phyloP scores from a whole-genome alignment of 2,329 filamentous ascomycete genomes.

The Amauroascus niger region DNA sequence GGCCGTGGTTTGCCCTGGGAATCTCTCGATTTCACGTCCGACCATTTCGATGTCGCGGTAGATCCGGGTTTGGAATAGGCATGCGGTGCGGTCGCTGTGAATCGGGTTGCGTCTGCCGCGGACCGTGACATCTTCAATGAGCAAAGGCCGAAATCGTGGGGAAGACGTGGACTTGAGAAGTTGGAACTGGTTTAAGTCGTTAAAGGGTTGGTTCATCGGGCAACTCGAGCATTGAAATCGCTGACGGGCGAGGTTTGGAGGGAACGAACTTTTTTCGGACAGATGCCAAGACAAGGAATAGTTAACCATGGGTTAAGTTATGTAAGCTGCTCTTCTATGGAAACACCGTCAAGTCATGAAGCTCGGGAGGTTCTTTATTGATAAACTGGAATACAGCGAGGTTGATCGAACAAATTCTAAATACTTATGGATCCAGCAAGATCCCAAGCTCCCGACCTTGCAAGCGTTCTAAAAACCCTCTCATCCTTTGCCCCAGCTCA shows the following conservation, averaged over 20 bases:
- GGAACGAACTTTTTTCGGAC: slow-evolving; percentile 10
- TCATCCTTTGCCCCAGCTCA: slow-evolving; percentile 27
- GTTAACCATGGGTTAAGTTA: too few relatives aligned
- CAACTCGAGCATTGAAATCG: neutral
- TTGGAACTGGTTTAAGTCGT: neutral
- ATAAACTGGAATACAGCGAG: too few relatives aligned
- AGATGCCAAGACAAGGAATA: slow-evolving; percentile 6
- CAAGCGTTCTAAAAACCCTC: slow-evolving; percentile 35
- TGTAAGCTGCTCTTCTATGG: too few relatives aligned
- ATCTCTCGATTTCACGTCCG: slow-evolving; percentile 16
- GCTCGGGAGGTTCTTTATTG: too few relatives aligned
- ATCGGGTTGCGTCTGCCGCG: slow-evolving; percentile 42
- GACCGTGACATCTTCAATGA: slow-evolving; percentile 35
- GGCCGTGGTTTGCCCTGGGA: slow-evolving; percentile 15
- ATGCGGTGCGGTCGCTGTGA: slow-evolving; percentile 43
- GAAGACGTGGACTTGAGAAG: neutral
- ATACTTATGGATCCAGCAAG: neutral
- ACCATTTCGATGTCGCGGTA: slow-evolving; percentile 11
- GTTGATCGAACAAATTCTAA: neutral
- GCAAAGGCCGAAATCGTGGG: neutral
- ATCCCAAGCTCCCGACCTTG: slow-evolving; percentile 28
- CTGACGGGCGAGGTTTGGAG: neutral
- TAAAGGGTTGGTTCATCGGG: neutral
- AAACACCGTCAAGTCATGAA: too few relatives aligned
- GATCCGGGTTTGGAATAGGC: slow-evolving; percentile 32